These are phyloP conservation scores for Paramecium sexaurelia DNA, from an alignment of 73 alveolate genomes.

Conservation along the genomic window DNA sequence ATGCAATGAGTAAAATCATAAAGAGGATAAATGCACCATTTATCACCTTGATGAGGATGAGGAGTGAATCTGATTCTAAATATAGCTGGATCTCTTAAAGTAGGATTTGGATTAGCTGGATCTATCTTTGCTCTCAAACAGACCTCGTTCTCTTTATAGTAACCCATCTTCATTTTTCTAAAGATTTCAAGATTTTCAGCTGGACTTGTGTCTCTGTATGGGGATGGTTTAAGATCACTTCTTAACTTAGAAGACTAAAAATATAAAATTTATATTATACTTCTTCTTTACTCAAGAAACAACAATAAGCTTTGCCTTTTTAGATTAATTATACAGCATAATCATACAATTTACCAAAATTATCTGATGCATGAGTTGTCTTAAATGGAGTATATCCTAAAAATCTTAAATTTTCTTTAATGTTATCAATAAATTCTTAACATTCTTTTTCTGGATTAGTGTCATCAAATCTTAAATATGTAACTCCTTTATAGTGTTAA, in stretches of 20 bases:
- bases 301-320: slow-evolving; percentile 54
- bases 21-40: slow-evolving; percentile 99
- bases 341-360: slow-evolving; percentile 91
- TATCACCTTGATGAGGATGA: slow-evolving; percentile 99
- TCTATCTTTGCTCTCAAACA: slow-evolving; percentile 97
- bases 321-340: slow-evolving; percentile 92
- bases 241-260: slow-evolving; percentile 67
- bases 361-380: slow-evolving; percentile 95
- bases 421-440: slow-evolving; percentile 94
- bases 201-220: slow-evolving; percentile 92
- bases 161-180: slow-evolving; percentile 96
- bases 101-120: slow-evolving; percentile 92
- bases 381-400: slow-evolving; percentile 96
- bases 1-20: slow-evolving; percentile 98
- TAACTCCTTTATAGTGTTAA: slow-evolving; percentile 85
- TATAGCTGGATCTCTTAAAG: slow-evolving; percentile 98
- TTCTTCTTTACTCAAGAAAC: slow-evolving; percentile 38
- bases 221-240: slow-evolving; percentile 86
- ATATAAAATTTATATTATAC: not conserved
- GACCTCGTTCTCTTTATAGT: slow-evolving; percentile 94
- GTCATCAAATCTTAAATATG: slow-evolving; percentile 97
- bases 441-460: slow-evolving; percentile 98
- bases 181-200: slow-evolving; percentile 94
- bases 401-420: slow-evolving; percentile 89
- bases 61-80: slow-evolving; percentile 96